Percentiles rank a stretch among this genome's conserved stretches.
Evolutionary conservation across 2,329 filamentous ascomycete species (phyloP).

Genomic region (Ampelomyces quisqualis): DNA sequence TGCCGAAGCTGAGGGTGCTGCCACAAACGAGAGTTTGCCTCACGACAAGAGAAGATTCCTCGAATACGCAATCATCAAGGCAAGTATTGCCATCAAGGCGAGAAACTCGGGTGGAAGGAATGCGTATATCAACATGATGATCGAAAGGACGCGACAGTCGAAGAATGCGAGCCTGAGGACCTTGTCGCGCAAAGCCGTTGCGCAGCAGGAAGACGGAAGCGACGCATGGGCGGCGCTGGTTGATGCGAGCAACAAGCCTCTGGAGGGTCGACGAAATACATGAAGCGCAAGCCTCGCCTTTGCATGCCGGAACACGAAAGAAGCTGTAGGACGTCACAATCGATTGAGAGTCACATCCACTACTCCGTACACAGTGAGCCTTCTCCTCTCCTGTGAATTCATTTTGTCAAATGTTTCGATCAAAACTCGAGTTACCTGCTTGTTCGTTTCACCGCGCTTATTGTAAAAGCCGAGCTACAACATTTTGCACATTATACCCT

Average conservation of each 20-base stretch:
- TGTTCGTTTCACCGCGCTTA: too few species aligned
- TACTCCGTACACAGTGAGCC: too few species aligned
- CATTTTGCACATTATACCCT: too few species aligned
- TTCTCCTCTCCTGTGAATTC: too few species aligned
- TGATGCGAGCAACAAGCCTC: slow-evolving; percentile 11
- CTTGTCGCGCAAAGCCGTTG: too few species aligned
- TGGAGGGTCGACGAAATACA: slow-evolving; percentile 6
- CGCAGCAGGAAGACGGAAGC: too few species aligned
- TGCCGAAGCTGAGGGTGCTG: slow-evolving; percentile 23
- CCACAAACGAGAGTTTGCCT: slow-evolving; percentile 14
- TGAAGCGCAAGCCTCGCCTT: background rate
- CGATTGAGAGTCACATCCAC: too few species aligned
- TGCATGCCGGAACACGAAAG: background rate
- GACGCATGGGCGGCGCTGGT: slow-evolving; percentile 24
- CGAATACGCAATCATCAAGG: slow-evolving; percentile 22
- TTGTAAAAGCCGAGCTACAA: too few species aligned
- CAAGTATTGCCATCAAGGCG: slow-evolving; percentile 21
- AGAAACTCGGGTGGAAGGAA: slow-evolving; percentile 13
- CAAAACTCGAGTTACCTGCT: too few species aligned
- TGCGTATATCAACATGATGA: slow-evolving; percentile 17
- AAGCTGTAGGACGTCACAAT: too few species aligned
- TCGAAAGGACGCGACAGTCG: background rate
- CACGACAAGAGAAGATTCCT: slow-evolving; percentile 16
- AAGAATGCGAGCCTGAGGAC: background rate
- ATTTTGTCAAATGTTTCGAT: too few species aligned